Conservation (phyloP, 495 filamentous ascomycete genomes). For the Stereocaulon alpinum region DNA sequence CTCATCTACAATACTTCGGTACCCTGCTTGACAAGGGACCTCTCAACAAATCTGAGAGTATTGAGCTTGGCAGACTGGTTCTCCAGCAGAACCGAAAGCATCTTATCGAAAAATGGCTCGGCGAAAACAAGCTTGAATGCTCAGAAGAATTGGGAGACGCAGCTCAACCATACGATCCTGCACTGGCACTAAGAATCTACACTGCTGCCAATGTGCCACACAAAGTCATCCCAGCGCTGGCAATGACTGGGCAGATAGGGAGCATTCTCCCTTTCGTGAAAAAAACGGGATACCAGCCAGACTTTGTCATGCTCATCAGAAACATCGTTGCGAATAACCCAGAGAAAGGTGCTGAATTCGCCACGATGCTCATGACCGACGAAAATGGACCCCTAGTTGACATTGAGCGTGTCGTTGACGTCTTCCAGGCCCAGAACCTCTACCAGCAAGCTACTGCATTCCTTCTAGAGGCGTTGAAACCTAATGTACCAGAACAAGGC, state of each 20-base stretch:
- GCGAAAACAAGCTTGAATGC: constrained; percentile 87
- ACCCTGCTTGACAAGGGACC: constrained; percentile 91
- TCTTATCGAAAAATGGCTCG: constrained; percentile 93
- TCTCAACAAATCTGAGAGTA: constrained; percentile 83
- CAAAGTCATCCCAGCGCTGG: constrained; percentile 89
- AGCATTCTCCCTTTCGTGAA: constrained; percentile 87
- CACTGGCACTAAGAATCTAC: constrained; percentile 77
- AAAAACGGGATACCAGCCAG: constrained; percentile 73
- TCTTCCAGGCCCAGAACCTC: constrained; percentile 97
- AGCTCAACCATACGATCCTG: constrained; percentile 77
- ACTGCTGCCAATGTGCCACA: constrained; percentile 74
- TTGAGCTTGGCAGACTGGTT: constrained; percentile 88
- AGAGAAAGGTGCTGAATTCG: constrained; percentile 92
- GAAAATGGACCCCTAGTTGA: constrained; percentile 79
- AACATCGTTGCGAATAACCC: constrained; percentile 88
- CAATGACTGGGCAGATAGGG: constrained; percentile 92
- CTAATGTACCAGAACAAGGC: constrained; percentile 88
- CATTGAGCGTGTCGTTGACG: constrained; percentile 88
- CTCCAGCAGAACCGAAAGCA: constrained; percentile 90
- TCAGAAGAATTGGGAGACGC: constrained; percentile 95
- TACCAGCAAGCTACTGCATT: constrained; percentile 95
- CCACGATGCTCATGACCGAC: constrained; percentile 73
- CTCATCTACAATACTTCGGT: constrained; percentile 81
- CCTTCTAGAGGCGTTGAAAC: constrained; percentile 85
- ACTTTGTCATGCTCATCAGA: constrained; percentile 81